Conservation (phyloP, 169 alveolate genomes). For the Cardiosporidium cionae region DNA sequence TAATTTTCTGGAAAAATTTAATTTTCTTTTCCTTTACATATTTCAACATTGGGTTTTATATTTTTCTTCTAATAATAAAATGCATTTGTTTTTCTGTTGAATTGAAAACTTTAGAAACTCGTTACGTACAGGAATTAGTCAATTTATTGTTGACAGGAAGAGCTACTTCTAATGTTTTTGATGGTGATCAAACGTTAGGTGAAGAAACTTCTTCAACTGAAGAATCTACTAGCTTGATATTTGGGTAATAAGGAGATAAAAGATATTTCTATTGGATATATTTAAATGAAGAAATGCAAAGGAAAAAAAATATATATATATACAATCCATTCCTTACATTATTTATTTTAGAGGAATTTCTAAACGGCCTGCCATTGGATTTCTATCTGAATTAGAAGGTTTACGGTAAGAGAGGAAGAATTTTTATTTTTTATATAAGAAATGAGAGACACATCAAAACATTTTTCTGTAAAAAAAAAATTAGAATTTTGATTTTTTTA, state of each 20-base stretch:
- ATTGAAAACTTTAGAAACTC: no score
- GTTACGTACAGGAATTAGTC: constrained; percentile 45
- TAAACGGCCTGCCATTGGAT: constrained; percentile 23
- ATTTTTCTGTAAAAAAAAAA: background rate
- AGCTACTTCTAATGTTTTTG: constrained; percentile 38
- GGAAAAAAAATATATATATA: background rate
- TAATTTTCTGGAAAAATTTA: no score
- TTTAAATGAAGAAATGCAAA: no score
- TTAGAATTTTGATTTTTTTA: background rate
- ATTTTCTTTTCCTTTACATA: no score
- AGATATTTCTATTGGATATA: no score
- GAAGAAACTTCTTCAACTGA: background rate
- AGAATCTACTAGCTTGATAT: background rate
- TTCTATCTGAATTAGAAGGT: constrained; percentile 11
- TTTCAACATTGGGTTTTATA: no score
- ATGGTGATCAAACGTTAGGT: constrained; percentile 28
- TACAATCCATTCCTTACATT: background rate
- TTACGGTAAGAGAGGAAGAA: background rate
- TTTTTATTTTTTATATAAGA: background rate
- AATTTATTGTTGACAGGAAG: constrained; percentile 36
- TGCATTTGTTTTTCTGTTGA: no score
- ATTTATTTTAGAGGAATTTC: constrained; percentile 25
- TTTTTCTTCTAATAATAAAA: no score
- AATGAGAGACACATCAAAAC: background rate
- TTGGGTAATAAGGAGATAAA: background rate